Evolutionary conservation across 2,329 filamentous ascomycete species (phyloP), one percentile per base, ranked within the genome.

Genomic region (Xylariaceae sp.): DNA sequence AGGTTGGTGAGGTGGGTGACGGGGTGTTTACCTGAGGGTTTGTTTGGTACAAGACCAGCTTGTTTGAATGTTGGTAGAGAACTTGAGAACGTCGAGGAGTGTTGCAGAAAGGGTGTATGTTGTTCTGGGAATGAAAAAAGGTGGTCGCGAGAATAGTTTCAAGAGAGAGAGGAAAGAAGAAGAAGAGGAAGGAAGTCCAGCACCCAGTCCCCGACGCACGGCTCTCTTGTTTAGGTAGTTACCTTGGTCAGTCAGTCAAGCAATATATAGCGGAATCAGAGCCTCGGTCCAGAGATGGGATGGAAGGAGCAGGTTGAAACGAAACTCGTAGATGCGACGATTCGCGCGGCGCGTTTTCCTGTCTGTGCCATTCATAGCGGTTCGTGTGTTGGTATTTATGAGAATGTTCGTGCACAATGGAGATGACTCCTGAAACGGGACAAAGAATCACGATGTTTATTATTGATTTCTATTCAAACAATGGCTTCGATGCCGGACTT

Each of bases 41-140:
- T 11, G 3, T 45, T 13, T 45, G 9, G 42, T 37, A 55, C 37
- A 42, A 57, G 54, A 9, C 54, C 56, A 18, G 56, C 59, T 55
- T 18, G 15, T 5, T 30, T 30, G 23, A 4, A 13, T 9, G 37
- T 42, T 42, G 56, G 30, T 30, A 11, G 23, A 11, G 23, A 11
- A 13, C 52, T 54, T 7, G 56, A 62, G 47, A 30, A 23, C 55
- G 18, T 52, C 18, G 23, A 55, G 48, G 35, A 49, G 10, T 30
- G 15, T 37, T 42, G 30, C 55, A 13, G 11, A 45, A 30, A 17
- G 17, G 30, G 42, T 9, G 15, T 15, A 42, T 10, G 37, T 30
- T 45, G n/a, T 1, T 34, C 56, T 3, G 30, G 17, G 4, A 8
- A 18, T 18, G 2, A 18, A 35, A 35, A 3, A 37, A 13, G 23